These are phyloP conservation scores for Amniculicola lignicola DNA, from an alignment of 495 filamentous ascomycete species.

Conservation along the genomic window DNA sequence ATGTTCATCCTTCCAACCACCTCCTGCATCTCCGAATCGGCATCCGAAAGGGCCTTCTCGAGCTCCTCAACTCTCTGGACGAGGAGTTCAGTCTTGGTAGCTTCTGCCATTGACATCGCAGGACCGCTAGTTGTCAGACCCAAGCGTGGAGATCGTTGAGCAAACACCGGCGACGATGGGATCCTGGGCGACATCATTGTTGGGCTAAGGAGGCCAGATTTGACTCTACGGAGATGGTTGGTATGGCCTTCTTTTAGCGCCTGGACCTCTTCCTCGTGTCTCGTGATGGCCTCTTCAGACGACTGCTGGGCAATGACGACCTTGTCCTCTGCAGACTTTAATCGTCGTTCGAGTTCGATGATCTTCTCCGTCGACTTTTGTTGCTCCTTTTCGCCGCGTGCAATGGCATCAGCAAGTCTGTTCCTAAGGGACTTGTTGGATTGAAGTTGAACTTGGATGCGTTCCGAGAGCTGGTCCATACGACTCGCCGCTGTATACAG, in stretches of 20 bases:
- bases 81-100: conserved; percentile 65
- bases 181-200: conserved; percentile 44
- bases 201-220: conserved; percentile 42
- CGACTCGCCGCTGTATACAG: conserved; percentile 68
- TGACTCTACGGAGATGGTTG: conserved; percentile 72
- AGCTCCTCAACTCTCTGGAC: conserved; percentile 72
- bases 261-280: conserved; percentile 82
- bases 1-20: conserved; percentile 88
- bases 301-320: conserved; percentile 78
- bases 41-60: conserved; percentile 74
- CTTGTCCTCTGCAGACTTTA: conserved; percentile 79
- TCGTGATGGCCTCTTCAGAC: conserved; percentile 76
- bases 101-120: conserved; percentile 57
- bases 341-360: conserved; percentile 71
- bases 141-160: conserved; percentile 54
- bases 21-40: conserved; percentile 89
- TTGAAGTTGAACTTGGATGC: conserved; percentile 74
- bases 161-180: conserved; percentile 64
- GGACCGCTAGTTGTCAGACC: conserved; percentile 57
- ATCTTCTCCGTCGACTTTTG: conserved; percentile 74
- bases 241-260: conserved; percentile 73
- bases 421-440: conserved; percentile 70
- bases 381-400: conserved; percentile 82
- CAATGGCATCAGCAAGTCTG: conserved; percentile 81
- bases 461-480: conserved; percentile 69